Base-by-base conservation (phyloP, 2,329 filamentous ascomycete species). In the Didymella segeticola region DNA sequence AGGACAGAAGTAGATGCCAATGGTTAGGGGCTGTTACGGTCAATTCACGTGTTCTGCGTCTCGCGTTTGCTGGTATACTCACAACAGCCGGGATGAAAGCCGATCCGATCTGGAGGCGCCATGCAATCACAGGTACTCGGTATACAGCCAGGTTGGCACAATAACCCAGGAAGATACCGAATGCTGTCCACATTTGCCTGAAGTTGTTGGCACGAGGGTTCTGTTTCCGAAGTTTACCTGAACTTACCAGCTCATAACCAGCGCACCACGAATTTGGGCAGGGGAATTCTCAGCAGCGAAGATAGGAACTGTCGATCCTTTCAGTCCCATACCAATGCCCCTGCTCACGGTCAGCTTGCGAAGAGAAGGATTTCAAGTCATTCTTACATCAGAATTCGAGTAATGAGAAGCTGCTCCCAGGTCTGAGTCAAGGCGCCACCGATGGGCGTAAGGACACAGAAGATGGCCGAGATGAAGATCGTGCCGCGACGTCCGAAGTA, bases 201-300 rank as follows among this genome's bases (percentile, higher is more conserved):
- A 1, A 8, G 8, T 0, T 10, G 9, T 53, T 15, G 47, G 36
- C 17, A 9, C 17, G 19, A 10, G n/a, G n/a, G n/a, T n/a, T n/a
- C n/a, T n/a, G n/a, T n/a, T n/a, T n/a, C n/a, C n/a, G n/a, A n/a
- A n/a, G n/a, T n/a, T n/a, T n/a, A n/a, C n/a, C n/a, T n/a, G n/a
- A n/a, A 9, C 39, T 49, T 30, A 49, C 51, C 76, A 78, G 67
- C 74, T 77, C 73, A 81, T 80, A 20, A 80, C 78, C 5, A 80
- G 57, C 2, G 78, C 78, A 9, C 79, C 79, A 38, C 79, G 72
- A 43, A 81, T 81, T 1, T 69, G 71, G 1, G 77, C 76, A 1
- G 78, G 78, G 2, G 77, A 70, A 47, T 78, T 79, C 61, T 80
- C 78, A 2, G 78, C 78, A 0, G 75, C 72, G 48, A 78, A 79